phyloP scores from a whole-genome alignment of 352 stramenopile species.

The Pelagophyceae sp. region DNA sequence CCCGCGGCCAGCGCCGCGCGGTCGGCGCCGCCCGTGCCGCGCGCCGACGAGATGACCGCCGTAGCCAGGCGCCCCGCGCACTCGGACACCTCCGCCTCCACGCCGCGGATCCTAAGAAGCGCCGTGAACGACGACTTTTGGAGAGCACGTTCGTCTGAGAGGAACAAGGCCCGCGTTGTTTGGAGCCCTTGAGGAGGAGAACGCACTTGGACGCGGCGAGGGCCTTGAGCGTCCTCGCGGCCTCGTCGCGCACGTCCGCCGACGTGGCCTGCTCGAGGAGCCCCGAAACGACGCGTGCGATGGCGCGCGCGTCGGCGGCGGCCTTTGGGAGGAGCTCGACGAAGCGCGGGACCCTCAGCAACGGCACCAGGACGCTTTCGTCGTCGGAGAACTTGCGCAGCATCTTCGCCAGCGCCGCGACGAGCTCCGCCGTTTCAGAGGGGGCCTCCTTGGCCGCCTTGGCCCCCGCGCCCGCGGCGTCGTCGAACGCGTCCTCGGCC shows the following conservation, averaged over 20 bases:
- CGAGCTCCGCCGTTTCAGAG: neutral
- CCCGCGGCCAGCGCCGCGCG: neutral
- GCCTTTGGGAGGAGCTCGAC: neutral
- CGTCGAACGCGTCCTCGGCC: neutral
- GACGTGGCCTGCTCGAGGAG: neutral
- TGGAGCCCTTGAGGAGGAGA: too few species aligned
- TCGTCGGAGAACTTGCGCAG: slow-evolving; percentile 1
- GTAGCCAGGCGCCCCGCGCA: neutral
- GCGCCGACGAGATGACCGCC: neutral
- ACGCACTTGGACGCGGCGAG: neutral
- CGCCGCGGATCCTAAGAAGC: neutral
- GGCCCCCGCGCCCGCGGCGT: neutral
- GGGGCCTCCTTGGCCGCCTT: neutral
- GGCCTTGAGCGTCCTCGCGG: neutral
- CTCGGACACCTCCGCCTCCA: neutral
- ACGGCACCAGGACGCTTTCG: neutral
- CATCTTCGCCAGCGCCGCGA: neutral
- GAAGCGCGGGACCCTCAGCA: neutral
- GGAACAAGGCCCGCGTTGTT: too few species aligned
- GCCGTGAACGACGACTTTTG: too few species aligned
- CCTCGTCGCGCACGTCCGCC: neutral
- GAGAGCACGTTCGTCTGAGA: too few species aligned
- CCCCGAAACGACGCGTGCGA: neutral
- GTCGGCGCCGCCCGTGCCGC: too few species aligned
- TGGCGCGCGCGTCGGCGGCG: neutral